Evolutionary conservation across 257 asterid species (phyloP), one percentile per base, ranked within the genome.

Genomic region (Solanum pennellii): DNA sequence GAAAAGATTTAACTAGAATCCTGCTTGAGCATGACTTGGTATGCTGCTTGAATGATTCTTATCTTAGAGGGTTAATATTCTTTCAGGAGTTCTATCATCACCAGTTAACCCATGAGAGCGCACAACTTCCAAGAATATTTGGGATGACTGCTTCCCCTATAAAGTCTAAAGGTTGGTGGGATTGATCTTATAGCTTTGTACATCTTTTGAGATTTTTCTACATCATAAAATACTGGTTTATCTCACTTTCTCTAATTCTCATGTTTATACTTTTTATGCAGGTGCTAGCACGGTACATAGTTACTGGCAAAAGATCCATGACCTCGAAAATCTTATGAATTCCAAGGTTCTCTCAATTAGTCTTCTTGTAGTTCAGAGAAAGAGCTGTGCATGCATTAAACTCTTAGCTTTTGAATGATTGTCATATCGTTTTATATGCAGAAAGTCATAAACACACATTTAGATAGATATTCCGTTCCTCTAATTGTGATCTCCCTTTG

Each of bases 131-230:
- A 88, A 92, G 96, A 93, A 86, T 96, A 71, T 94, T 96, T 84
- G 99, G 99, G 89, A 96, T 95, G 98, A 96, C 99, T 62, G 99
- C 99, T 84, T 95, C 98, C 79, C 99, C 98, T 62, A 94, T 96
- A 89, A 96, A 96, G 91, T 91, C 98, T 41, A 96, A 96, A 94
- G 98, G 99, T 94, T 77, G 21, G 83, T 59, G 37, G 69, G 86
- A 59, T 84, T 23, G 62, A 86, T 69, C 42, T 72, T 39, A 20
- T 72, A 20, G 33, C 47, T 79, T 49, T 69, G n/a, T 49, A 9
- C 11, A 87, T 56, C 76, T 10, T n/a, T 9, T 83, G 37, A 79
- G n/a, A 45, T 45, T 23, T 47, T 80, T 80, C n/a, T 10, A 29
- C 85, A 12, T 80, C 85, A 29, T 5, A 47, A 11, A 12, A 14